Conservation (phyloP, 495 filamentous ascomycete species). For the Penicillium manginii region DNA sequence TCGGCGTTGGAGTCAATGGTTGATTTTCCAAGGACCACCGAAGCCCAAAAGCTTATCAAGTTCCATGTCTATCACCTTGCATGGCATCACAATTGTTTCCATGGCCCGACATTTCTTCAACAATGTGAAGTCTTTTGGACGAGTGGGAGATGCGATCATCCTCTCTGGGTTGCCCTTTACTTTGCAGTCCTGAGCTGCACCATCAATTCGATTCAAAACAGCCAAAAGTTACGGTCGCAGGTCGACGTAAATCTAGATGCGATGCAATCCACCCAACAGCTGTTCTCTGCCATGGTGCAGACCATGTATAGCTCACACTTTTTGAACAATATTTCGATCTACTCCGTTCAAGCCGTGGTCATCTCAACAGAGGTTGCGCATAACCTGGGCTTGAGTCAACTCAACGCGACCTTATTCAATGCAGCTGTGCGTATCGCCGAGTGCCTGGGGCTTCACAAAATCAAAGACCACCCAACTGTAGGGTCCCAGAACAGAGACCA, state of each 20-base stretch:
- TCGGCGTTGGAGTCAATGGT: conserved; percentile 15
- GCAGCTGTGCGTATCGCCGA: conserved; percentile 45
- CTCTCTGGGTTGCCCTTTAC: conserved; percentile 37
- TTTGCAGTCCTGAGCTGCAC: conserved; percentile 33
- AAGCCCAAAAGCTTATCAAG: conserved; percentile 31
- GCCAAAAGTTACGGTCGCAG: conserved; percentile 21
- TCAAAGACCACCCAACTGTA: conserved; percentile 25
- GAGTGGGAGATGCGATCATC: conserved; percentile 32
- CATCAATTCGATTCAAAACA: conserved; percentile 35
- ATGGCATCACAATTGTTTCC: conserved; percentile 38
- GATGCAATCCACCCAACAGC: conserved; percentile 28
- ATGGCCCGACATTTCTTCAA: conserved; percentile 33
- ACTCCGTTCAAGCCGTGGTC: conserved; percentile 49
- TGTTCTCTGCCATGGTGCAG: conserved; percentile 35
- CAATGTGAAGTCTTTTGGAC: conserved; percentile 36
- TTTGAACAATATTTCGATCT: conserved; percentile 38
- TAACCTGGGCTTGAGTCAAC: conserved; percentile 48
- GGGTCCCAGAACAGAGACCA: conserved; percentile 27
- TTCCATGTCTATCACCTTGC: conserved; percentile 34
- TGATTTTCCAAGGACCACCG: conserved; percentile 10
- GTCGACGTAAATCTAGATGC: conserved; percentile 26
- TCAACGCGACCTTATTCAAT: conserved; percentile 44
- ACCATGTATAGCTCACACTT: conserved; percentile 33
- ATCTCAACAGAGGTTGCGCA: conserved; percentile 51
- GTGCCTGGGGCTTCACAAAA: conserved; percentile 39